Evolutionary conservation across 2,329 filamentous ascomycete genomes (phyloP).

Genomic region (Microdochium bolleyi): DNA sequence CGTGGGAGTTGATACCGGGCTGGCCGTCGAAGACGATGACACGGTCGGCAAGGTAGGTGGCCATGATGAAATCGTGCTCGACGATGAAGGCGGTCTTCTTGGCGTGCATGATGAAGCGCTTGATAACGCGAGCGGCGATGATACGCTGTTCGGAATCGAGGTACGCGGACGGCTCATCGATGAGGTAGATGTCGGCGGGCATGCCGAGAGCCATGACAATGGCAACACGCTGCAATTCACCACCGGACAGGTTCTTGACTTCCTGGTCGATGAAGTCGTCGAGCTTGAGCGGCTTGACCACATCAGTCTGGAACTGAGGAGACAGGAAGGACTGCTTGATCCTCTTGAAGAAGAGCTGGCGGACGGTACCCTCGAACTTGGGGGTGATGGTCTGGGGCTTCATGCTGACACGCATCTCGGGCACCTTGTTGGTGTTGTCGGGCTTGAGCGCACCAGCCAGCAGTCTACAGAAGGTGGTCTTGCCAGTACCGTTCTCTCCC

Average conservation of each 20-base stretch:
- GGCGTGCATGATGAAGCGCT: constrained; percentile 99
- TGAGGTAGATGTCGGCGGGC: constrained; percentile 95
- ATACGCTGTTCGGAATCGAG: constrained; percentile 99
- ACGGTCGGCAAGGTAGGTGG: constrained; percentile 66
- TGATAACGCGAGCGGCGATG: constrained; percentile 93
- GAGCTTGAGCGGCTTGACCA: constrained; percentile 98
- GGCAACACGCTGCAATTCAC: constrained; percentile 98
- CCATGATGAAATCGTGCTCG: constrained; percentile 99
- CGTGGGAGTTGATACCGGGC: constrained; percentile 80
- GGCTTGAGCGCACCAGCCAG: constrained; percentile 90
- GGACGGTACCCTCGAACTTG: constrained; percentile 94
- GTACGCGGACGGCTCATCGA: constrained; percentile 95
- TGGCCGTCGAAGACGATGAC: constrained; percentile 98
- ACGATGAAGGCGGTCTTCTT: constrained; percentile 99
- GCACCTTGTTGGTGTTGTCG: constrained; percentile 69
- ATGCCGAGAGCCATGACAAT: constrained; percentile 95
- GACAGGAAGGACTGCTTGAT: constrained; percentile 95
- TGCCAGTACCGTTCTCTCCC: constrained; percentile 98
- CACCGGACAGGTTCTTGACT: constrained; percentile 97
- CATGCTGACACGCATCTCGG: constrained; percentile 96
- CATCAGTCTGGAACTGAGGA: constrained; percentile 98
- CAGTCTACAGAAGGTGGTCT: constrained; percentile 97
- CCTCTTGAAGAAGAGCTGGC: constrained; percentile 98
- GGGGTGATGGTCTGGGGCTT: constrained; percentile 99
- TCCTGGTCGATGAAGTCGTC: constrained; percentile 99